Conservation (phyloP, 2,329 filamentous ascomycete genomes). For the Domatiomyces catenatus region DNA sequence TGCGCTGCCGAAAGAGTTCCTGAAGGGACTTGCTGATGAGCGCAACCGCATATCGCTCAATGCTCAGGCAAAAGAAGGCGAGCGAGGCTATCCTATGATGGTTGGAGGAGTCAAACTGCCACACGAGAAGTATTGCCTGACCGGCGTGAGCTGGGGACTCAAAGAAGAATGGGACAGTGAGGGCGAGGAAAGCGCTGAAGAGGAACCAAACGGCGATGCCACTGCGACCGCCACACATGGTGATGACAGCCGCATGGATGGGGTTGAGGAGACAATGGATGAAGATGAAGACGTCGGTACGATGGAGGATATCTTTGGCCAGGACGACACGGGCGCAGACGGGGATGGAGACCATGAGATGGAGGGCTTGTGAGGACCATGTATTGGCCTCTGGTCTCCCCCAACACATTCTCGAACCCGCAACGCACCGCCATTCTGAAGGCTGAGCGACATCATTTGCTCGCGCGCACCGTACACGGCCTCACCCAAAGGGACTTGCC, state of each 20-base stretch:
- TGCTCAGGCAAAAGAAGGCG: constrained; percentile 20
- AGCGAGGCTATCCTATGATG: constrained; percentile 21
- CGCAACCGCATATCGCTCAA: constrained; percentile 41
- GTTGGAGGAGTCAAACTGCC: constrained; percentile 43
- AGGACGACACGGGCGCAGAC: constrained; percentile 20
- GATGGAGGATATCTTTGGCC: constrained; percentile 22
- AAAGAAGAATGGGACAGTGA: constrained; percentile 45
- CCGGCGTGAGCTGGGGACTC: constrained; percentile 41
- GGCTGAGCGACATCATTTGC: background rate
- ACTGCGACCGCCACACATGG: constrained; percentile 6
- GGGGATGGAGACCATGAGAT: constrained; percentile 31
- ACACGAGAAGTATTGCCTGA: constrained; percentile 46
- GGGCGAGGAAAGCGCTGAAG: constrained; percentile 29
- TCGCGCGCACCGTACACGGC: background rate
- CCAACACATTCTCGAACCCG: background rate
- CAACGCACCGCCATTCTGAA: background rate
- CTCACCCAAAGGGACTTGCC: background rate
- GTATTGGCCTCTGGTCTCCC: background rate
- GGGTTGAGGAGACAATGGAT: constrained; percentile 18
- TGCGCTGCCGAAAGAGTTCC: constrained; percentile 45
- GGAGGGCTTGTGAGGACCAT: constrained; percentile 2
- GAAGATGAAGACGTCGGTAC: constrained; percentile 17
- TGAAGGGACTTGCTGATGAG: constrained; percentile 42
- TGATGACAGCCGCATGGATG: constrained; percentile 17
- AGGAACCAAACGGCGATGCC: constrained; percentile 14